These are phyloP conservation scores for Syzygium grande DNA, from an alignment of 345 rosid species.

Conservation along the genomic window DNA sequence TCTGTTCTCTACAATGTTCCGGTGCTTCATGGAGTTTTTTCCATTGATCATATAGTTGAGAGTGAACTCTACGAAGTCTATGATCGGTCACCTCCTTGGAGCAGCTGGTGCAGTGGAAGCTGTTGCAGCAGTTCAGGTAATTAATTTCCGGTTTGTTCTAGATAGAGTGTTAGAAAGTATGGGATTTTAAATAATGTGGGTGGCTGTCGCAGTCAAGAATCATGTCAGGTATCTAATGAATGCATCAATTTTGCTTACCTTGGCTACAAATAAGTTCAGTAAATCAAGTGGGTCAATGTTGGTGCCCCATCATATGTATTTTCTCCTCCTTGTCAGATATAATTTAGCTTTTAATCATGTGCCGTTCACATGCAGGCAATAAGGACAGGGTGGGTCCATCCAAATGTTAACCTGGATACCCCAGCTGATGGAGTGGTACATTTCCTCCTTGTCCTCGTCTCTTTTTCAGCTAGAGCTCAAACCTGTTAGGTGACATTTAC, in stretches of 20 bases:
- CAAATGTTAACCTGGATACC: constrained; percentile 80
- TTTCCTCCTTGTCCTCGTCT: not conserved
- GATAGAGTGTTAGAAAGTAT: not conserved
- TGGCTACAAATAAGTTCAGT: not conserved
- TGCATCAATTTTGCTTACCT: not conserved
- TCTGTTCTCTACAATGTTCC: not conserved
- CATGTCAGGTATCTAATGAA: not conserved
- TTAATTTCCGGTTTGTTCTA: not conserved
- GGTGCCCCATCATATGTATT: not conserved
- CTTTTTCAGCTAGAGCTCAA: not conserved
- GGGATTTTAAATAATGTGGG: not conserved
- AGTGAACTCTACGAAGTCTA: constrained; percentile 88
- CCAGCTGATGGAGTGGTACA: constrained; percentile 82
- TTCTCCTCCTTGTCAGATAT: not conserved
- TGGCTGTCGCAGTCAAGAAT: not conserved
- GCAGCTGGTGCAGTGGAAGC: constrained; percentile 98
- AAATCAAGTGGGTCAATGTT: not conserved
- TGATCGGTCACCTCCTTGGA: constrained; percentile 92
- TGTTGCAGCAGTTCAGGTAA: constrained; percentile 76
- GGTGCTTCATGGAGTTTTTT: constrained; percentile 4
- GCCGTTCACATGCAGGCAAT: constrained; percentile 48
- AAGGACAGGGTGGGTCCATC: constrained; percentile 93
- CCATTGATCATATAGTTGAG: constrained; percentile 35
- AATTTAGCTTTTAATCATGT: not conserved
- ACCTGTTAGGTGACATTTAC: not conserved